phyloP scores from a whole-genome alignment of 768 basidiomycete genomes.

The Mrakia frigida region DNA sequence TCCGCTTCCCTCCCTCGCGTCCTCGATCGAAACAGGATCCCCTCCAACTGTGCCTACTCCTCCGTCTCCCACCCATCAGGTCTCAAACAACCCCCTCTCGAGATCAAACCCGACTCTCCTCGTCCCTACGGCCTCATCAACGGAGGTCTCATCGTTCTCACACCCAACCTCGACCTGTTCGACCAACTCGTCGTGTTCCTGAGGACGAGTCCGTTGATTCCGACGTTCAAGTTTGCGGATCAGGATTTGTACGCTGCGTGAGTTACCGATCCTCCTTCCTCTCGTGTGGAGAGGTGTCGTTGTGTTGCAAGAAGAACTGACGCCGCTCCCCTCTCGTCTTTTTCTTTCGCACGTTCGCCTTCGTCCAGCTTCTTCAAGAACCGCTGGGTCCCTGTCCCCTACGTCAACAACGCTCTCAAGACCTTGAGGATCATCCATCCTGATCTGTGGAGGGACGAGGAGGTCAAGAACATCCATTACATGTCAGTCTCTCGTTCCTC shows the following conservation, averaged over 20 bases:
- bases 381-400: slow-evolving; percentile 71
- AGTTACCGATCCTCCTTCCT: no score
- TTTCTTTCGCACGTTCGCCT: not conserved
- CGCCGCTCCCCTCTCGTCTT: not conserved
- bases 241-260: slow-evolving; percentile 73
- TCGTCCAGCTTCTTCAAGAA: slow-evolving; percentile 27
- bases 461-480: slow-evolving; percentile 81
- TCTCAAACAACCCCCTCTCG: slow-evolving; percentile 49
- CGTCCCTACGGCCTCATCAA: slow-evolving; percentile 80
- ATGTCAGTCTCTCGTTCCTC: slow-evolving; percentile 46
- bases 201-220: slow-evolving; percentile 51
- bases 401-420: slow-evolving; percentile 89
- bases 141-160: slow-evolving; percentile 79
- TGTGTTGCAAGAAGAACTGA: no score
- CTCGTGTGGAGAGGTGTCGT: no score
- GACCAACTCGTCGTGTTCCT: slow-evolving; percentile 57
- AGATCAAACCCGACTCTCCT: slow-evolving; percentile 51
- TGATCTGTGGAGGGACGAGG: slow-evolving; percentile 73
- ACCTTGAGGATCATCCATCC: slow-evolving; percentile 70
- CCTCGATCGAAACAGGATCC: slow-evolving; percentile 56
- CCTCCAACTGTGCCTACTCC: slow-evolving; percentile 84
- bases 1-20: not conserved
- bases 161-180: slow-evolving; percentile 60
- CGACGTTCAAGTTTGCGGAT: slow-evolving; percentile 71
- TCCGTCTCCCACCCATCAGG: slow-evolving; percentile 47